Evolutionary conservation across 1,139 yeast species (phyloP), one percentile per base, ranked within the genome.

Genomic region (Taphrina betulina): DNA sequence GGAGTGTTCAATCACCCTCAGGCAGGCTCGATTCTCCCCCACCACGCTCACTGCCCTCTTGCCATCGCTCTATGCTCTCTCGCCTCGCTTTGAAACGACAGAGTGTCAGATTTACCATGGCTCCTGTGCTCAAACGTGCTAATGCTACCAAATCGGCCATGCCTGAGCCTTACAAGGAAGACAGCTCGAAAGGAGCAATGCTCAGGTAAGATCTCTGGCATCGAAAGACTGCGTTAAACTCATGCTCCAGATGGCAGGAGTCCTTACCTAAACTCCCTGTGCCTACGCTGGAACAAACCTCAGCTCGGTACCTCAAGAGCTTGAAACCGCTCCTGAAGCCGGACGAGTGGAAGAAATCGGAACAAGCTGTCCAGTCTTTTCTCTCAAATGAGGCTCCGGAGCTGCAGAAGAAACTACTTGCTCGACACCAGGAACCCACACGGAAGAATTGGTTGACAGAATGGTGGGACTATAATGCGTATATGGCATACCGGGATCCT

Each of bases 391-490:
- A 75, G 58, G 95, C 95, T 40, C 80, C 79, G 46, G 71, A 71
- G 35, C 77, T 92, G 62, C 97, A 92, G 68, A 63, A 73, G 57
- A 78, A 92, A 63, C 77, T 92, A 57, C 68, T 72, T 41, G 73
- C 77, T 26, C 80, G 80, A 64, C 83, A 94, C 38, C 66, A 72
- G 37, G 78, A 72, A 59, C 78, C 81, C 63, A 72, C 68, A 57
- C 73, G 71, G 55, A 83, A 87, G 68, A 92, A 92, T 71, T 92
- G 98, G 98, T 78, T 92, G 67, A 81, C 87, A 56, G 85, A 81
- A 60, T 88, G 85, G 78, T 92, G 98, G 98, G 95, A 90, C 70
- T 86, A 86, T 66, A 88, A 85, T 64, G 95, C 96, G 29, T 92
- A 92, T 71, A 75, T 92, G 75, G 82, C 86, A 38, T 89, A 88